Percentiles rank a stretch among this genome's conserved stretches.
Evolutionary conservation across 305 asterid species (phyloP).

Genomic region (Striga hermonthica): DNA sequence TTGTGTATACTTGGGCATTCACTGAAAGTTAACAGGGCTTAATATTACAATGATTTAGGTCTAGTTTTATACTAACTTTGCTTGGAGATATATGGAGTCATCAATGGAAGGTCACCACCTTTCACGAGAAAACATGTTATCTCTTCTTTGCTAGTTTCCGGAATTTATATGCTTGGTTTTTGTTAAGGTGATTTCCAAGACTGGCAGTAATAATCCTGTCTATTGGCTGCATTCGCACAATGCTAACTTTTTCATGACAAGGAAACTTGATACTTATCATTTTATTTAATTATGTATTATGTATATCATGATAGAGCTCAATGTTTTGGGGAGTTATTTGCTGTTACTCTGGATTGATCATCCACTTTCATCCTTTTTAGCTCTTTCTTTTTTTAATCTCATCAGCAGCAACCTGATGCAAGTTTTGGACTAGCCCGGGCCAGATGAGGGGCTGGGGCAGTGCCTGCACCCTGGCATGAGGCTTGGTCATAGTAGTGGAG

Average conservation of each 20-base stretch:
- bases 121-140: background rate
- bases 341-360: background rate
- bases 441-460: conserved; percentile 99
- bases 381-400: conserved; percentile 56
- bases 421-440: conserved; percentile 99
- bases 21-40: background rate
- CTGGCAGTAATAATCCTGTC: background rate
- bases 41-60: background rate
- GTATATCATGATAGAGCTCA: background rate
- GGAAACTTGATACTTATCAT: background rate
- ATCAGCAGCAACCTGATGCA: conserved; percentile 73
- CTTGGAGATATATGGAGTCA: background rate
- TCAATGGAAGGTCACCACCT: background rate
- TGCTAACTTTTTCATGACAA: background rate
- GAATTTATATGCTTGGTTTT: background rate
- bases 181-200: background rate
- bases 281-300: background rate
- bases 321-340: conserved; percentile 10
- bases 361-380: conserved; percentile 1
- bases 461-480: too few relatives aligned
- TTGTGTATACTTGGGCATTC: background rate
- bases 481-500: too few relatives aligned
- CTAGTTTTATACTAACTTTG: background rate
- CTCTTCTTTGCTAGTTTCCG: background rate
- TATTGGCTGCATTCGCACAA: conserved; percentile 1